A percentile compares a stretch with the other conserved stretches of the same genome.
Evolutionary conservation across 345 rosid genomes (phyloP).

Genomic region (Camelina hispida): DNA sequence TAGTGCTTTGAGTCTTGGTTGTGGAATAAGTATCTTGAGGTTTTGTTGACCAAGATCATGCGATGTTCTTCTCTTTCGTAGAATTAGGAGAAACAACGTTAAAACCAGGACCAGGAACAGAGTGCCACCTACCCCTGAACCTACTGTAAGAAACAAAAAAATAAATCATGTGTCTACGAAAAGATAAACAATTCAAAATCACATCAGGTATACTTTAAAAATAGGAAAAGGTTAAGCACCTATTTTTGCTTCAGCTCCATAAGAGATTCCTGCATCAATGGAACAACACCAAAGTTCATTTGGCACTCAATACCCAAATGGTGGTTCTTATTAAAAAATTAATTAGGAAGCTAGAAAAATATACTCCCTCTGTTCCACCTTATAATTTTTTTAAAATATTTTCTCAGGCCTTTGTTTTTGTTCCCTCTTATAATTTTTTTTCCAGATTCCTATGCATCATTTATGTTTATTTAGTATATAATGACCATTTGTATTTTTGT

Average conservation of each 20-base stretch:
- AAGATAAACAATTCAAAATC: not conserved
- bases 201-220: not conserved
- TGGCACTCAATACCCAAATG: not conserved
- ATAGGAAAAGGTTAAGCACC: not conserved
- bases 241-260: not conserved
- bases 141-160: not conserved
- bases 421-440: too few species aligned
- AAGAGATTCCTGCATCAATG: not conserved
- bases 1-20: not conserved
- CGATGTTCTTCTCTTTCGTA: not conserved
- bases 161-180: not conserved
- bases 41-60: not conserved
- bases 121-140: not conserved
- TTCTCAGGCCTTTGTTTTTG: too few species aligned
- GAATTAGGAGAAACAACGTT: not conserved
- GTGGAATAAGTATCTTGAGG: not conserved
- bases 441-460: too few species aligned
- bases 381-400: too few species aligned
- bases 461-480: too few species aligned
- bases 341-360: not conserved
- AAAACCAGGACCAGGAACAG: not conserved
- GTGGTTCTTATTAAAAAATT: not conserved
- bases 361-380: too few species aligned
- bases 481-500: too few species aligned
- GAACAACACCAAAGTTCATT: not conserved